Percentiles rank a stretch among this genome's conserved stretches.
Evolutionary conservation across 768 basidiomycete species (phyloP).

Genomic region (Trametes cingulata): DNA sequence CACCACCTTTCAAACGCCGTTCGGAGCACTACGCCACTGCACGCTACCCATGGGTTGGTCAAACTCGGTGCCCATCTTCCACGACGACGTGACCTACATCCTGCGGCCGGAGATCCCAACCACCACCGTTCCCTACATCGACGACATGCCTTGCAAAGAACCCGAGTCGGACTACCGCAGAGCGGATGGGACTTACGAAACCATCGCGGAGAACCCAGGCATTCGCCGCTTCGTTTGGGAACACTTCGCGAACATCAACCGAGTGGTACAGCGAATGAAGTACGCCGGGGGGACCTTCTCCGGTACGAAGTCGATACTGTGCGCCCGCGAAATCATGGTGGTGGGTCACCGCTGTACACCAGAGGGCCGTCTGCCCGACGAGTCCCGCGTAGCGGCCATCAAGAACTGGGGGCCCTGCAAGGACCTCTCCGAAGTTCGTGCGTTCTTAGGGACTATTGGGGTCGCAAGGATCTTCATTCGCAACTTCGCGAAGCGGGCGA

Average conservation of each 20-base stretch:
- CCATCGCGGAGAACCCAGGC: constrained; percentile 36
- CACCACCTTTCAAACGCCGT: constrained; percentile 44
- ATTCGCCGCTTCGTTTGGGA: constrained; percentile 41
- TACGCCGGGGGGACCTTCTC: constrained; percentile 28
- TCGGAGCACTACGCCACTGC: constrained; percentile 34
- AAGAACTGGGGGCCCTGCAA: constrained; percentile 25
- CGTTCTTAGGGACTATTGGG: constrained; percentile 27
- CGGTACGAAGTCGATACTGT: not conserved
- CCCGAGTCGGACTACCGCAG: constrained; percentile 34
- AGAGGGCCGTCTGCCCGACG: constrained; percentile 34
- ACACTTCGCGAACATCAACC: constrained; percentile 27
- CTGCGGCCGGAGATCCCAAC: constrained; percentile 20
- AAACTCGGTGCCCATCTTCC: constrained; percentile 42
- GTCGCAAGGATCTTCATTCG: constrained; percentile 24
- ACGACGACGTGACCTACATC: constrained; percentile 33
- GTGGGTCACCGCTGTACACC: constrained; percentile 39
- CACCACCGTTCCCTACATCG: constrained; percentile 35
- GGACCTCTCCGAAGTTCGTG: constrained; percentile 26
- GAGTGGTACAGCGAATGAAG: constrained; percentile 31
- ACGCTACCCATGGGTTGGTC: constrained; percentile 45
- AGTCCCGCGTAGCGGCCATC: constrained; percentile 29
- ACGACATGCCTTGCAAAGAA: constrained; percentile 41
- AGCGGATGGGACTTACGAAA: constrained; percentile 35
- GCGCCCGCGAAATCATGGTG: not conserved
- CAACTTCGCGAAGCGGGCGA: constrained; percentile 20